A percentile compares a stretch with the other conserved stretches of the same genome.
Evolutionary conservation across 495 filamentous ascomycete species (phyloP).

Genomic region (Cercophora newfieldiana): DNA sequence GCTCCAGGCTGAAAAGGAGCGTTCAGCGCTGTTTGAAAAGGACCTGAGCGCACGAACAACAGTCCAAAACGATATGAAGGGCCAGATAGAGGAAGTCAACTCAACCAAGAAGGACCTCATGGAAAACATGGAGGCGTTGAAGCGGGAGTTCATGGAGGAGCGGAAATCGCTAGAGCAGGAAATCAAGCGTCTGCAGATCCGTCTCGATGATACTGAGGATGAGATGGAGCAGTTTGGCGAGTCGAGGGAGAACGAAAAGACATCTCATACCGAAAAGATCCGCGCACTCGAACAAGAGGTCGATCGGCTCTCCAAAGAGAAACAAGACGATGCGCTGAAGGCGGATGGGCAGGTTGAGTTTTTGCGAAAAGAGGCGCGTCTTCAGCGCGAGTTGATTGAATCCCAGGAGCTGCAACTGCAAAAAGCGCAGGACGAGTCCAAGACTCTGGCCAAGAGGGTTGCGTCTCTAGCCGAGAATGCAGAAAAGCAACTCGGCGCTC

Average conservation of each 20-base stretch:
- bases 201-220: constrained; percentile 84
- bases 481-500: constrained; percentile 54
- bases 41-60: constrained; percentile 59
- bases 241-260: constrained; percentile 74
- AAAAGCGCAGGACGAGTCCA: constrained; percentile 51
- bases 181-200: constrained; percentile 68
- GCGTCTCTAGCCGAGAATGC: constrained; percentile 46
- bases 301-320: constrained; percentile 56
- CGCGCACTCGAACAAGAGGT: constrained; percentile 70
- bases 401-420: constrained; percentile 56
- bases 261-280: constrained; percentile 65
- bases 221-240: constrained; percentile 84
- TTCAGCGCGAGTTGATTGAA: constrained; percentile 55
- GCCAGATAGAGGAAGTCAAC: constrained; percentile 75
- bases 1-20: constrained; percentile 58
- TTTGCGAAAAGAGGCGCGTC: constrained; percentile 55
- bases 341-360: constrained; percentile 56
- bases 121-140: constrained; percentile 88
- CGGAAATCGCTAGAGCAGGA: constrained; percentile 77
- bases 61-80: constrained; percentile 64
- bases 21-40: constrained; percentile 55
- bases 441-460: constrained; percentile 51
- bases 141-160: constrained; percentile 84
- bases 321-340: constrained; percentile 57
- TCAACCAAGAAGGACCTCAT: constrained; percentile 94